Evolutionary conservation across 768 basidiomycete genomes (phyloP), one percentile per base, ranked within the genome.

Genomic region (Leccinum variicolor): DNA sequence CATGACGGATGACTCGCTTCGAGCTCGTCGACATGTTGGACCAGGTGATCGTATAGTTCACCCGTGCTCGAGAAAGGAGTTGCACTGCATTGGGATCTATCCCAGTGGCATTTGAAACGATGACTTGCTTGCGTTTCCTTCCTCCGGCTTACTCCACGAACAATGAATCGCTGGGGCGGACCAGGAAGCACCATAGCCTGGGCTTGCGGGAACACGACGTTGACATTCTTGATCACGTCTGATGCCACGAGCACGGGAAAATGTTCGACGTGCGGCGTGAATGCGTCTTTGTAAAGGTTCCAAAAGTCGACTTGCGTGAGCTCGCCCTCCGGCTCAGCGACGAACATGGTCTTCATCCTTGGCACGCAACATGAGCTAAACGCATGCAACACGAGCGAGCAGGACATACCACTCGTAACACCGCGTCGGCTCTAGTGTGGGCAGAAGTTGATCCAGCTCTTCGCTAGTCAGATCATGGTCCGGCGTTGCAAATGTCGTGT

Each of bases 301-400:
- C 96, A 99, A 66, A 99, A 92, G 55, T 92, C 87, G 33, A 96
- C 93, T 72, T 98, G 97, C 1, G 92, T 94, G 48, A 98, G 76
- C 66, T 94, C 90, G 4, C 89, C 84, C 4, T 89, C 85, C 2
- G 86, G 72, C 59, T 87, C 86, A 17, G 86, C 77, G 15, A 88
- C 79, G 65, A 95, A 98, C 80, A 92, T 89, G n/a, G 80, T 73
- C 67, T 84, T 86, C 90, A 99, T 96, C 96, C 96, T 94, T 66
- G 25, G 19, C 33, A 43, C 6, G 49, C 28, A 6, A 49, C n/a
- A 28, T 71, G 45, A 71, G 28, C 4, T 41, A 4, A 68, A 51
- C 17, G 47, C 15, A 47, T 26, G 21, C 33, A 46, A 31, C 11
- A 10, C 36, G 23, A 45, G 52, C 34, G 28, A 54, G 21, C 33